Percentiles rank a stretch among this genome's conserved stretches.
These are phyloP conservation scores for Rhododendron ferrugineum DNA, from an alignment of 148 eudicot genomes.

Conservation along the genomic window DNA sequence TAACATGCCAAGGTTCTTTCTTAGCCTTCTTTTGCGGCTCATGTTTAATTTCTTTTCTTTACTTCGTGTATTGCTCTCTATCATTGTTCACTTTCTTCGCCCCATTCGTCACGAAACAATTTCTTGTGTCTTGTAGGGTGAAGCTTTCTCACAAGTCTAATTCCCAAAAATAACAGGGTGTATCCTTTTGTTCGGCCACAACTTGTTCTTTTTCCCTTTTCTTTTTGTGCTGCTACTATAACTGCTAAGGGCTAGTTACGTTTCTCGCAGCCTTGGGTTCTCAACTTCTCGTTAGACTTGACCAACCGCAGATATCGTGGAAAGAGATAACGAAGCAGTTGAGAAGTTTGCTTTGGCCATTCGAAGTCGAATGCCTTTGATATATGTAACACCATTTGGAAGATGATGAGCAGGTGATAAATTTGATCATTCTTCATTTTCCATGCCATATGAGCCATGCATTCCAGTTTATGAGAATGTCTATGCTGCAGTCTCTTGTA, in stretches of 20 bases:
- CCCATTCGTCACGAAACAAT: neutral
- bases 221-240: neutral
- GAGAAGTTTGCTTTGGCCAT: slow-evolving; percentile 55
- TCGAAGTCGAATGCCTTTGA: slow-evolving; percentile 29
- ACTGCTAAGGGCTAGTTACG: neutral
- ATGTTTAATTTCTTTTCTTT: slow-evolving; percentile 16
- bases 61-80: slow-evolving; percentile 32
- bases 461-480: neutral
- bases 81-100: neutral
- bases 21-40: neutral
- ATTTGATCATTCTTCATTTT: neutral
- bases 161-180: slow-evolving; percentile 68
- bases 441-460: neutral
- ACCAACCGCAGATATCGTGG: slow-evolving; percentile 46
- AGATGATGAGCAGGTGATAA: slow-evolving; percentile 40
- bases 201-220: neutral
- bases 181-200: slow-evolving; percentile 46
- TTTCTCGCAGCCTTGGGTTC: slow-evolving; percentile 11
- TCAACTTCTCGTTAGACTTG: slow-evolving; percentile 20
- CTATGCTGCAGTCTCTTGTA: neutral
- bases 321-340: slow-evolving; percentile 44
- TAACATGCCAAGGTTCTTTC: neutral
- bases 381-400: slow-evolving; percentile 63
- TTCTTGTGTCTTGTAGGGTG: slow-evolving; percentile 50
- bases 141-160: slow-evolving; percentile 76